Base-by-base conservation (phyloP, 345 rosid genomes). In the Cardamine resedifolia region DNA sequence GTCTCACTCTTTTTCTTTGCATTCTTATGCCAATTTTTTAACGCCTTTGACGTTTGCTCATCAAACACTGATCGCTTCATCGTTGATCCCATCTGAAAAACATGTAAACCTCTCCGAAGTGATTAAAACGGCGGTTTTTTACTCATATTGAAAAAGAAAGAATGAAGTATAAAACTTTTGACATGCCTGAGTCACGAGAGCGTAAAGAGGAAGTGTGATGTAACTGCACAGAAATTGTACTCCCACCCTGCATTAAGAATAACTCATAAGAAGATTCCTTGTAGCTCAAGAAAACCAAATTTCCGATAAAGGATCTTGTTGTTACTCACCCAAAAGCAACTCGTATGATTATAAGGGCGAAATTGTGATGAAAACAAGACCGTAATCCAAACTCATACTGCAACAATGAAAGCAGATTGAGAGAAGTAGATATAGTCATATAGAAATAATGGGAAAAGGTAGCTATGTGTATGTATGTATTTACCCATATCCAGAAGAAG, bases 401-500 rank as follows among this genome's bases (percentile, higher is more conserved):
- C 84, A 73, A 19, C 5, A 62, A 15, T 21, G 43, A 60, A 43
- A 61, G 41, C 10, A 61, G 15, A 67, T 27, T 74, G 44, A 59
- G 74, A 23, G 5, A 78, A 16, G 39, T 10, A 68, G 6, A 19
- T 1, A 65, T 24, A 24, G n/a, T n/a, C n/a, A n/a, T n/a, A 57
- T 15, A 61, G 34, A 28, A 10, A 51, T 20, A 4, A 44, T 58
- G 16, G 7, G 50, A 64, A 19, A 64, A 63, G 45, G 49, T 26
- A 52, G 73, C 0, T 53, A 34, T 16, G 41, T 11, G 45, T 43
- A 2, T 23, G 24, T 30, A 15, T 30, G 0, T 49, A 36, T 3
- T 81, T 88, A 94, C 97, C 97, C 92, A 87, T 79, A 85, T 86
- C 99, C 98, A 92, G 51, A 96, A 81, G 89, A 92, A 88, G 79